A percentile compares a stretch with the other conserved stretches of the same genome.
Conservation (phyloP, 495 filamentous ascomycete species). For the Hypomontagnella submonticulosa region DNA sequence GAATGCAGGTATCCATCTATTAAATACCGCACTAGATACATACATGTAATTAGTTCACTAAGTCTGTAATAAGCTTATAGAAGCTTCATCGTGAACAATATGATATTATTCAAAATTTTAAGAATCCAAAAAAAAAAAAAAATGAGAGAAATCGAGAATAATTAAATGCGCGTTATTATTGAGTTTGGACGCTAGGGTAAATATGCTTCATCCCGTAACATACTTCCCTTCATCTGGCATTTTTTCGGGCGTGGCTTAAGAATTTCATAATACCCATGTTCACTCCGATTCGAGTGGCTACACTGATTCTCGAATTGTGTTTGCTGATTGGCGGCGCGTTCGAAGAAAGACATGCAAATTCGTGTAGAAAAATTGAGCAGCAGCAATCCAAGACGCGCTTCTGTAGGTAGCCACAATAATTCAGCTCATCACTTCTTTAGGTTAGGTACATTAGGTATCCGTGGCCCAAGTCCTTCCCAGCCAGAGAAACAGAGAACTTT, state of each 20-base stretch:
- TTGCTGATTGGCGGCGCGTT: conserved; percentile 23
- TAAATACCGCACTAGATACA: neutral
- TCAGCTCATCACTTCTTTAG: neutral
- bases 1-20: neutral
- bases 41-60: too few species aligned
- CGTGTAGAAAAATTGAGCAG: neutral
- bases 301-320: conserved; percentile 22
- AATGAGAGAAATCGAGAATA: too few species aligned
- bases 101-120: too few species aligned
- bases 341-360: neutral
- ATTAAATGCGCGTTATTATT: too few species aligned
- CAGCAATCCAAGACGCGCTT: neutral
- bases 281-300: conserved; percentile 2
- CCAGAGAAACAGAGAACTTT: too few species aligned
- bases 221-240: neutral
- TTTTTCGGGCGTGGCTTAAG: neutral
- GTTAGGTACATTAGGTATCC: neutral
- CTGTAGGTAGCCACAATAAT: conserved; percentile 11
- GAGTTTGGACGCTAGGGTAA: too few species aligned
- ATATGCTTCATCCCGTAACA: neutral
- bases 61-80: too few species aligned
- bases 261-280: conserved; percentile 9
- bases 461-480: conserved; percentile 6
- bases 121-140: too few species aligned
- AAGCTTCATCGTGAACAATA: too few species aligned